Conservation (phyloP, 2,329 filamentous ascomycete genomes). For the Trichoderma koningiopsis region DNA sequence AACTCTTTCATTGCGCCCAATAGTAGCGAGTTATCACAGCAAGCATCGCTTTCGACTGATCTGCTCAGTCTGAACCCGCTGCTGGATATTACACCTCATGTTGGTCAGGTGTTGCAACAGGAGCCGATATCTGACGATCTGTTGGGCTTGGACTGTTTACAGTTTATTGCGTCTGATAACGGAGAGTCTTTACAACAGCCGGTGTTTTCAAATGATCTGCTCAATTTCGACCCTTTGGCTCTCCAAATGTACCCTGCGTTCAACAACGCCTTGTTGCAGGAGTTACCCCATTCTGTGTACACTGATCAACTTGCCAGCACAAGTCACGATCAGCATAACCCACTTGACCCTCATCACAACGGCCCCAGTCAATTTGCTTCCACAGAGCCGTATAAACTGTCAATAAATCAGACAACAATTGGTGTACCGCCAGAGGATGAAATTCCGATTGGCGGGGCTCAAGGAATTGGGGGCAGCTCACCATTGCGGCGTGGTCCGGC, state of each 20-base stretch:
- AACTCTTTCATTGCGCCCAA: background rate
- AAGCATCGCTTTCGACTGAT: background rate
- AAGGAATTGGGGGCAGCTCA: background rate
- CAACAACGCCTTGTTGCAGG: background rate
- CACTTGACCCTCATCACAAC: background rate
- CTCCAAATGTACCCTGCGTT: slow-evolving; percentile 7
- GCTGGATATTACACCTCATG: background rate
- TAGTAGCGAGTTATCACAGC: background rate
- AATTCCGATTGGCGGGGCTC: background rate
- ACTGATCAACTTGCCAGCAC: background rate
- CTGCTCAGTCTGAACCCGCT: background rate
- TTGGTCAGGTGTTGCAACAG: background rate
- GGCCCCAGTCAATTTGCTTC: background rate
- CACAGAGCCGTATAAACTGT: slow-evolving; percentile 2
- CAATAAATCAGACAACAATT: background rate
- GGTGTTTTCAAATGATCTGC: background rate
- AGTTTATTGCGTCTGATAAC: background rate
- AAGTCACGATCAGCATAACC: background rate
- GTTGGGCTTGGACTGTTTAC: background rate
- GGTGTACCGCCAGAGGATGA: background rate
- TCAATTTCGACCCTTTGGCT: background rate
- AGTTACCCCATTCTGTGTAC: background rate
- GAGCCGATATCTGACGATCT: background rate
- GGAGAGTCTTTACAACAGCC: background rate
- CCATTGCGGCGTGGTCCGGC: slow-evolving; percentile 1